Percentiles rank a stretch among this genome's conserved stretches.
phyloP scores from a whole-genome alignment of 2,329 filamentous ascomycete genomes.

The Xylaria hypoxylon region DNA sequence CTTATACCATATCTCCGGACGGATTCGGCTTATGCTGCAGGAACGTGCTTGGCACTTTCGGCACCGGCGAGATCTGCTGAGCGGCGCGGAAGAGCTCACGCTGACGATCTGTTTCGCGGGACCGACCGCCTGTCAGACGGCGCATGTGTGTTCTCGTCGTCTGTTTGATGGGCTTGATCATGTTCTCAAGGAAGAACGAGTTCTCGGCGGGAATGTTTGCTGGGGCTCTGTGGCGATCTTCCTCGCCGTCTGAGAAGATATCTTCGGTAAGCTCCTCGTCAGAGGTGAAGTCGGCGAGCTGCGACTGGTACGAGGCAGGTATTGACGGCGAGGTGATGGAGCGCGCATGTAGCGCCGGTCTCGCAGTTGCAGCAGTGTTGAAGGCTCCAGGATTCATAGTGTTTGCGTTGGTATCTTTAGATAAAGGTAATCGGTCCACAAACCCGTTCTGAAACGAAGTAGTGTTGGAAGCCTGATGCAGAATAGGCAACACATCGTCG shows the following conservation, averaged over 20 bases:
- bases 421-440: constrained; percentile 74
- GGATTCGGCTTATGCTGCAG: constrained; percentile 46
- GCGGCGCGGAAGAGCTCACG: constrained; percentile 53
- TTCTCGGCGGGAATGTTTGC: constrained; percentile 50
- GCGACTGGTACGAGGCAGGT: constrained; percentile 65
- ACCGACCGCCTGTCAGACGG: constrained; percentile 69
- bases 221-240: constrained; percentile 54
- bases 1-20: constrained; percentile 45
- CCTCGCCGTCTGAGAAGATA: constrained; percentile 82
- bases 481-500: constrained; percentile 89
- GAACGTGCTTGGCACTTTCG: constrained; percentile 55
- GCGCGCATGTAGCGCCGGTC: constrained; percentile 80
- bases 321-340: constrained; percentile 85
- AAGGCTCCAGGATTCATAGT: constrained; percentile 73
- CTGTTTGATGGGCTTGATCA: constrained; percentile 69
- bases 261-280: constrained; percentile 82
- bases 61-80: constrained; percentile 54
- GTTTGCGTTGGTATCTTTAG: constrained; percentile 69
- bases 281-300: constrained; percentile 72
- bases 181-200: constrained; percentile 69
- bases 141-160: constrained; percentile 70
- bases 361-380: constrained; percentile 55
- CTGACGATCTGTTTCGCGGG: constrained; percentile 54
- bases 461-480: constrained; percentile 85
- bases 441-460: constrained; percentile 91